These are phyloP conservation scores for Physaria fendleri DNA, from an alignment of 345 rosid genomes.

Conservation along the genomic window DNA sequence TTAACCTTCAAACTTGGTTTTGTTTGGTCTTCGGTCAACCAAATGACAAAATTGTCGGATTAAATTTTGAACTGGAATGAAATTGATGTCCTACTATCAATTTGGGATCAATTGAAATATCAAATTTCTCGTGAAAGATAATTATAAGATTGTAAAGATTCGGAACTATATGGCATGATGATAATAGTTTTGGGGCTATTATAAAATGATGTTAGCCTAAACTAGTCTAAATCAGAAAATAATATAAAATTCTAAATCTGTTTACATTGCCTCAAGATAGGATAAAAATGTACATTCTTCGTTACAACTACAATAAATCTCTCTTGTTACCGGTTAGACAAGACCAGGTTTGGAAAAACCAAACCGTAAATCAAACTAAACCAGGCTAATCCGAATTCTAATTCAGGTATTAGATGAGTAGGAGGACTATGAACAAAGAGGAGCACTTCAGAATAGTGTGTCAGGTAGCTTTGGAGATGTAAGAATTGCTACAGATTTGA, in stretches of 20 bases:
- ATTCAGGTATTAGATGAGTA: conserved; percentile 24
- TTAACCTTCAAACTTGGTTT: no score
- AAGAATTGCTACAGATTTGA: conserved; percentile 64
- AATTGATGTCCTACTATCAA: no score
- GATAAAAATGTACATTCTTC: conserved; percentile 31
- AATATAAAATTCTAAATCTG: conserved; percentile 6
- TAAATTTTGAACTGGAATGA: no score
- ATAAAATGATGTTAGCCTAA: no score
- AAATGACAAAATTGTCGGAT: no score
- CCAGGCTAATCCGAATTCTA: conserved; percentile 24
- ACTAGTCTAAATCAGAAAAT: background rate
- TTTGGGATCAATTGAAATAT: no score
- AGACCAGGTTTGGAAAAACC: conserved; percentile 23
- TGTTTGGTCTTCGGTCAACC: no score
- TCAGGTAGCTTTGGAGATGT: conserved; percentile 61
- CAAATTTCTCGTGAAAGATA: no score
- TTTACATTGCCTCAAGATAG: conserved; percentile 24
- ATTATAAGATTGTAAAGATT: no score
- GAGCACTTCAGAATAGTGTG: conserved; percentile 51
- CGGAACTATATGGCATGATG: no score
- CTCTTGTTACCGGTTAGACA: conserved; percentile 12
- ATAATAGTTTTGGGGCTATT: no score
- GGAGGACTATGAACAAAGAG: conserved; percentile 27
- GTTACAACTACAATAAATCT: conserved; percentile 19
- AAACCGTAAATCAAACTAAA: conserved; percentile 25